phyloP scores from a whole-genome alignment of 2,329 filamentous ascomycete species.

The Colletotrichum graminicola region DNA sequence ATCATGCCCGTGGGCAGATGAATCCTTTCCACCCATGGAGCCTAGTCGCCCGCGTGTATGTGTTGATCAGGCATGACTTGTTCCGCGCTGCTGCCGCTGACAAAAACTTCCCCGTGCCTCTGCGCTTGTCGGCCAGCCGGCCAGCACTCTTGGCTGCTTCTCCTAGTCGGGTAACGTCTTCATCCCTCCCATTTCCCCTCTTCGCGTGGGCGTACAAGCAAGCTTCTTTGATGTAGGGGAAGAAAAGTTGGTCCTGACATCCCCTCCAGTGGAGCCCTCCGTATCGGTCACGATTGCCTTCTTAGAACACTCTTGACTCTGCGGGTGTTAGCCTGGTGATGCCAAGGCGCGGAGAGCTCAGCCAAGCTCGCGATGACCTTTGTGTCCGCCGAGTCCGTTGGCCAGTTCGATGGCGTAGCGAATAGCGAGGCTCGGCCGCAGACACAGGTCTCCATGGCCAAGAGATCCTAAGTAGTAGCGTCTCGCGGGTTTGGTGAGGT shows the following conservation, averaged over 20 bases:
- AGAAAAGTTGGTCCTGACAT: slow-evolving; percentile 1
- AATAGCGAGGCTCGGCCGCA: slow-evolving; percentile 14
- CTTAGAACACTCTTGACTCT: slow-evolving; percentile 14
- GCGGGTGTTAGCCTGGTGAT: slow-evolving; percentile 33
- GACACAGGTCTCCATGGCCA: slow-evolving; percentile 35
- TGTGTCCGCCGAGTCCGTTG: slow-evolving; percentile 9
- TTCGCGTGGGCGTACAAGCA: slow-evolving; percentile 5
- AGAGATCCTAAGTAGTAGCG: slow-evolving; percentile 37
- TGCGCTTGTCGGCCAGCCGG: slow-evolving; percentile 11
- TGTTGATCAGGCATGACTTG: slow-evolving; percentile 13
- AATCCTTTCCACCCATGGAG: slow-evolving; percentile 20
- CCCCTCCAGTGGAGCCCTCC: slow-evolving; percentile 11
- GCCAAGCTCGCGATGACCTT: slow-evolving; percentile 38
- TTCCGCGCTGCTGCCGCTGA: neutral
- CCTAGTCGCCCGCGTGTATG: neutral
- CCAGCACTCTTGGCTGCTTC: neutral
- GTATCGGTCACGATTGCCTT: slow-evolving; percentile 30
- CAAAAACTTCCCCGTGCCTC: neutral
- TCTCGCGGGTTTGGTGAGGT: slow-evolving; percentile 24
- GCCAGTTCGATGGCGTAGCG: neutral
- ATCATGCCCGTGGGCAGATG: slow-evolving; percentile 6
- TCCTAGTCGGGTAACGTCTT: neutral
- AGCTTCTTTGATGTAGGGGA: slow-evolving; percentile 18
- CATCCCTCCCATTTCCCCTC: slow-evolving; percentile 20
- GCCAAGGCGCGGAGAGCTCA: slow-evolving; percentile 35